Evolutionary conservation across 371 early-diverging fungal genomes (phyloP).

Genomic region (Mucor circinelloides): DNA sequence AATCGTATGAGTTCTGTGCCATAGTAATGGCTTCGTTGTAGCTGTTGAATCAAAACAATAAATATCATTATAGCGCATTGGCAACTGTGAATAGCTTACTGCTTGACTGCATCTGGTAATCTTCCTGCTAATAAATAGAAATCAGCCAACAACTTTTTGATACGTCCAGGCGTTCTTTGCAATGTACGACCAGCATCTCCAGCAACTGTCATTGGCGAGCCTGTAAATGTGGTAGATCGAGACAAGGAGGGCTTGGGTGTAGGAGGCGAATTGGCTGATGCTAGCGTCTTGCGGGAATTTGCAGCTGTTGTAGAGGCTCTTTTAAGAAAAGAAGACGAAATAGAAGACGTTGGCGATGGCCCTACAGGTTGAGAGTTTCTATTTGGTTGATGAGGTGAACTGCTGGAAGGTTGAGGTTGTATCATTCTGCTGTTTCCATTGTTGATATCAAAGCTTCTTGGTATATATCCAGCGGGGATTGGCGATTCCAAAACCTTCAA

Average conservation of each 20-base stretch:
- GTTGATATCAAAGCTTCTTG: slow-evolving; percentile 2
- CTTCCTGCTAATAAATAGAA: slow-evolving; percentile 79
- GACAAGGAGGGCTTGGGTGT: slow-evolving; percentile 25
- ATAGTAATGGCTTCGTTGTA: slow-evolving; percentile 73
- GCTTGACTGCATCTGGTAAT: slow-evolving; percentile 72
- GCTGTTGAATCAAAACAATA: slow-evolving; percentile 29
- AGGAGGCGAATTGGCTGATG: slow-evolving; percentile 15
- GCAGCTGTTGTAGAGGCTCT: slow-evolving; percentile 23
- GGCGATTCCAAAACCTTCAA: slow-evolving; percentile 42
- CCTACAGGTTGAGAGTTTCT: slow-evolving; percentile 1
- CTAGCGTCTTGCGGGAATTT: neutral
- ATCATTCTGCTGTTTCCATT: neutral
- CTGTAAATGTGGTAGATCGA: slow-evolving; percentile 21
- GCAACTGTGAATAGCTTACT: slow-evolving; percentile 35
- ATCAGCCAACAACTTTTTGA: slow-evolving; percentile 79
- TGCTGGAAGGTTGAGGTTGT: slow-evolving; percentile 8
- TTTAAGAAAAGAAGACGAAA: slow-evolving; percentile 24
- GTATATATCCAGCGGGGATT: slow-evolving; percentile 8
- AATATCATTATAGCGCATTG: neutral
- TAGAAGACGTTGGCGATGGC: slow-evolving; percentile 14
- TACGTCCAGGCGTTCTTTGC: slow-evolving; percentile 72
- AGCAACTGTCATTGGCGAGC: slow-evolving; percentile 48
- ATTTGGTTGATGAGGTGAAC: neutral
- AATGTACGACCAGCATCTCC: slow-evolving; percentile 67
- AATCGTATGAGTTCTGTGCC: slow-evolving; percentile 69